These are phyloP conservation scores for Herpetomonas tarakana DNA, from an alignment of 208 protist genomes.

Conservation along the genomic window DNA sequence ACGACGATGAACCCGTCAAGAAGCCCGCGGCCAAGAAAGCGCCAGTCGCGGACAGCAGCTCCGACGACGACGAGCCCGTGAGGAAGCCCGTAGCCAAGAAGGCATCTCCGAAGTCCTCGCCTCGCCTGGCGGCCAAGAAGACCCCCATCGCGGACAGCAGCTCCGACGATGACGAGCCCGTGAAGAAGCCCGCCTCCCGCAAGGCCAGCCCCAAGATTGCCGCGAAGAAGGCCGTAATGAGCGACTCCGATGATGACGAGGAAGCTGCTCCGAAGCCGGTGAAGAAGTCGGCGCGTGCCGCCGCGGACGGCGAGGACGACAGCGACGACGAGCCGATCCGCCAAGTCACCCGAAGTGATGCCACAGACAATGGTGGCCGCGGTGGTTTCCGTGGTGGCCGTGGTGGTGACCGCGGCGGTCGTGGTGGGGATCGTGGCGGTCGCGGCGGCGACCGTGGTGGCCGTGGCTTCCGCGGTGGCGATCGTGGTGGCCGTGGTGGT, in stretches of 20 bases:
- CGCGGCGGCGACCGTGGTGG: slow-evolving; percentile 10
- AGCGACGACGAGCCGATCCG: slow-evolving; percentile 26
- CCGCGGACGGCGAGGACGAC: slow-evolving; percentile 14
- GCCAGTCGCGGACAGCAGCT: slow-evolving; percentile 21
- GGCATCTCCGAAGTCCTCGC: slow-evolving; percentile 30
- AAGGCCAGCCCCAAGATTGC: slow-evolving; percentile 9
- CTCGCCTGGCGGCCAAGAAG: slow-evolving; percentile 27
- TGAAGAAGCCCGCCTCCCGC: slow-evolving; percentile 13
- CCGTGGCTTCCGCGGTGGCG: slow-evolving; percentile 23
- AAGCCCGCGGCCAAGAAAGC: slow-evolving; percentile 44
- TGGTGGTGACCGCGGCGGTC: slow-evolving; percentile 12
- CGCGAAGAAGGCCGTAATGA: slow-evolving; percentile 7
- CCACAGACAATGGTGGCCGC: slow-evolving; percentile 13
- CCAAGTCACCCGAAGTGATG: slow-evolving; percentile 17
- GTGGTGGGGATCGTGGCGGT: slow-evolving; percentile 12
- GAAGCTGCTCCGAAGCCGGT: slow-evolving; percentile 14
- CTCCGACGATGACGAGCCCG: slow-evolving; percentile 21
- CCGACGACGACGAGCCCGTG: slow-evolving; percentile 42
- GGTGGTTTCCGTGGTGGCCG: slow-evolving; percentile 15
- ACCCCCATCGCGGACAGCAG: slow-evolving; percentile 11
- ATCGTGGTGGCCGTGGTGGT: slow-evolving; percentile 30
- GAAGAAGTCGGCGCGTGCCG: slow-evolving; percentile 27
- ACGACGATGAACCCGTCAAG: slow-evolving; percentile 61
- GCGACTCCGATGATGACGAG: slow-evolving; percentile 24
- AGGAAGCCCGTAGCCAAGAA: slow-evolving; percentile 41